Base-by-base conservation (phyloP, 331 rosid species). In the Pyracantha coccinea region DNA sequence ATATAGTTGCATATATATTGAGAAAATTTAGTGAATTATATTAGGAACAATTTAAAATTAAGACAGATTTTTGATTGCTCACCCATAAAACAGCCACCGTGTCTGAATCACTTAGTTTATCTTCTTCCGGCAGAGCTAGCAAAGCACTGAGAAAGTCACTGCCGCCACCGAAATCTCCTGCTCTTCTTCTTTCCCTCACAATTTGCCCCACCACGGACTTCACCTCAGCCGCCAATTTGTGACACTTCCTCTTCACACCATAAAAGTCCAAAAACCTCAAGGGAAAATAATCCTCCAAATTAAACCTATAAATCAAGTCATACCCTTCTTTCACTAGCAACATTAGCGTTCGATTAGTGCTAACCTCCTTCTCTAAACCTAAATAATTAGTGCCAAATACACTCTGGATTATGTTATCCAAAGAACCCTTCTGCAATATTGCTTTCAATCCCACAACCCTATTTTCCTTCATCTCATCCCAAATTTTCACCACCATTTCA, bases 71-170 rank as follows among this genome's bases (percentile, higher is more conserved):
- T 35, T 35, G 45, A 57, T 2, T 15, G 9, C 82, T 81, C 86
- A 93, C 98, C 98, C 98, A 93, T 27, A 91, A 59, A 76, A 93
- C 76, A 68, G 98, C 87, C 19, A 87, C 88, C 96, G 77, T 80
- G 77, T 93, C 98, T 4, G 91, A 74, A 63, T 91, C 87, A 63
- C 41, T 71, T 12, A 91, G 55, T 47, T 75, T 82, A 69, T 93
- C 98, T 47, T 85, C 92, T 27, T 32, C 69, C 10, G 96, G 94
- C 72, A 93, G 77, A 13, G 89, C 83, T 0, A 93, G 31, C 77
- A 93, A 69, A 77, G 93, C 81, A 79, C 83, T 79, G 7, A 91
- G 97, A 83, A 91, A 91, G 82, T 93, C 98, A 80, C 65, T 78
- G 2, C 78, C 67, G 19, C 68, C 75, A 60, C 79, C 21, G 0